A percentile compares a stretch with the other conserved stretches of the same genome.
Conservation (phyloP, 257 asterid species). For the Ophiorrhiza pumila region DNA sequence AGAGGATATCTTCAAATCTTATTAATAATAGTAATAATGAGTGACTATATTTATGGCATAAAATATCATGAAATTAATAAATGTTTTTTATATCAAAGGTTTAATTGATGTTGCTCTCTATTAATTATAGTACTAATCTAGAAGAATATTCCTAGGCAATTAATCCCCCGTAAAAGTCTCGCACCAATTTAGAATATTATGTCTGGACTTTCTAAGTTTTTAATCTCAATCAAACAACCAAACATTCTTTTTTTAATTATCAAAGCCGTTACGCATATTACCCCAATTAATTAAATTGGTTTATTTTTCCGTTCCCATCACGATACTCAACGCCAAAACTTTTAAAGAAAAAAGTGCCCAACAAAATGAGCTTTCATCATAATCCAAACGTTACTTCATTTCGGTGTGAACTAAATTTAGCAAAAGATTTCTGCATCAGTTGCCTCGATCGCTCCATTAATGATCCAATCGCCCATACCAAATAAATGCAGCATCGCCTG, state of each 20-base stretch:
- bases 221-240: not conserved
- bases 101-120: too few relatives aligned
- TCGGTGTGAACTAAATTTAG: slow-evolving; percentile 2
- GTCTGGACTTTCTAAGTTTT: not conserved
- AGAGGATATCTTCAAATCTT: too few relatives aligned
- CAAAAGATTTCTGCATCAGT: not conserved
- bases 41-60: too few relatives aligned
- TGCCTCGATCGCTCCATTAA: not conserved
- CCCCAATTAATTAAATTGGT: not conserved
- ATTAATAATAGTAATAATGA: too few relatives aligned
- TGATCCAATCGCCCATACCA: not conserved
- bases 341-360: not conserved
- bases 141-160: too few relatives aligned
- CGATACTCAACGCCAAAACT: not conserved
- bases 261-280: not conserved
- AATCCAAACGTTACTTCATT: not conserved
- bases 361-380: not conserved
- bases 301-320: slow-evolving; percentile 17
- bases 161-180: not conserved
- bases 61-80: too few relatives aligned
- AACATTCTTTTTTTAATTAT: not conserved
- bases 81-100: too few relatives aligned
- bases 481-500: too few relatives aligned
- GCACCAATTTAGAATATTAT: not conserved
- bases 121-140: too few relatives aligned